phyloP scores from a whole-genome alignment of 352 stramenopile genomes.

The Phytophthora kernoviae region DNA sequence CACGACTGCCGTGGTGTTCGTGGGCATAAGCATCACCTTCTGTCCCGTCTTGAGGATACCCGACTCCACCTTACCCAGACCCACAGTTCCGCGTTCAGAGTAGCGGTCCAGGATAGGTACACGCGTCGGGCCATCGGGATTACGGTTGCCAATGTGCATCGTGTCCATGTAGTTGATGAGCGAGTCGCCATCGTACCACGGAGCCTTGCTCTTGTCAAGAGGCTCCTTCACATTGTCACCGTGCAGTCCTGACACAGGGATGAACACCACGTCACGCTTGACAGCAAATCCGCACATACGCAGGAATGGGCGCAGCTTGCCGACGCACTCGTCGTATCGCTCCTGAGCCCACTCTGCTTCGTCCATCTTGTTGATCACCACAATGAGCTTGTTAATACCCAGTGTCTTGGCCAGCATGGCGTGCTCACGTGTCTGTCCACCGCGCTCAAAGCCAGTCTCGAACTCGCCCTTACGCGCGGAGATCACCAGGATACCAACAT shows the following conservation, averaged over 20 bases:
- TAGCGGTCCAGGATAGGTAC: conserved; percentile 98
- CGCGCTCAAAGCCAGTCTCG: conserved; percentile 98
- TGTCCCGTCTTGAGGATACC: conserved; percentile 92
- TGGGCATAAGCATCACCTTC: conserved; percentile 97
- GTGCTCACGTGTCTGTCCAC: conserved; percentile 98
- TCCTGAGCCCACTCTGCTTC: conserved; percentile 96
- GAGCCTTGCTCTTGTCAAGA: conserved; percentile 58
- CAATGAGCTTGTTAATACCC: conserved; percentile 97
- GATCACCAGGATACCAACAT: conserved; percentile 98
- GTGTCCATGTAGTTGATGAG: conserved; percentile 95
- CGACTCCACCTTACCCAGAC: conserved; percentile 98
- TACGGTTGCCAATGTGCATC: conserved; percentile 91
- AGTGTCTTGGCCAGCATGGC: conserved; percentile 99
- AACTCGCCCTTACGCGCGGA: conserved; percentile 97
- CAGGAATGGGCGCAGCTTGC: conserved; percentile 96
- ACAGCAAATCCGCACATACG: conserved; percentile 96
- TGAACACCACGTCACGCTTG: conserved; percentile 97
- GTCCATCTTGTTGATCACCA: conserved; percentile 99
- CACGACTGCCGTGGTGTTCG: conserved; percentile 60
- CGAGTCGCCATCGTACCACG: conserved; percentile 95
- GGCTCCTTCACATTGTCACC: conserved; percentile 97
- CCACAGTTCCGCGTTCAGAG: conserved; percentile 95
- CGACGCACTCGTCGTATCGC: conserved; percentile 91
- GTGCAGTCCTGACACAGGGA: conserved; percentile 96
- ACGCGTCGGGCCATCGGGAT: conserved; percentile 91